A percentile compares a stretch with the other conserved stretches of the same genome.
phyloP scores from a whole-genome alignment of 345 rosid species.

The Populus davidiana region DNA sequence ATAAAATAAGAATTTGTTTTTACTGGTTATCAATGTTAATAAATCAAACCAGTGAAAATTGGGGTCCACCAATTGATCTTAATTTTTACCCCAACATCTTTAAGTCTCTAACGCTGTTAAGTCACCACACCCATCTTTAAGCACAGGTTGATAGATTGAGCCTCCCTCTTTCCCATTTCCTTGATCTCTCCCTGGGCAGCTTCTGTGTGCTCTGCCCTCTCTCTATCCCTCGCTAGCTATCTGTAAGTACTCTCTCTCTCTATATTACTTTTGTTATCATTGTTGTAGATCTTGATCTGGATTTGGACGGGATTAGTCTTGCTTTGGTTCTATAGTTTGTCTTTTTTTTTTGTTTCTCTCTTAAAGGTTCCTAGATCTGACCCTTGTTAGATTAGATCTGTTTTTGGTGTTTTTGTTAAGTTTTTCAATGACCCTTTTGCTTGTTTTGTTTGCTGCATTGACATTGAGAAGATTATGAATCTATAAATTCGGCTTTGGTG shows the following conservation, averaged over 20 bases:
- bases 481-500: neutral
- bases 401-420: too few relatives aligned
- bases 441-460: neutral
- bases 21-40: too few relatives aligned
- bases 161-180: neutral
- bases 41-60: too few relatives aligned
- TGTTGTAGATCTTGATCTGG: neutral
- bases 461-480: too few relatives aligned
- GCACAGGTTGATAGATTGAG: neutral
- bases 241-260: neutral
- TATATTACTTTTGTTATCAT: too few relatives aligned
- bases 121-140: neutral
- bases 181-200: neutral
- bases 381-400: neutral
- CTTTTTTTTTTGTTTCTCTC: too few relatives aligned
- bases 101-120: neutral
- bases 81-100: neutral
- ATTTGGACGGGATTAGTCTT: neutral
- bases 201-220: neutral
- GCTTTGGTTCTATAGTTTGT: neutral
- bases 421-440: neutral
- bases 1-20: too few relatives aligned
- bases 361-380: neutral
- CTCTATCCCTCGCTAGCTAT: too few relatives aligned
- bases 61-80: too few relatives aligned